These are phyloP conservation scores for Apiospora rasikravindrae DNA, from an alignment of 2,329 filamentous ascomycete genomes.

Conservation along the genomic window DNA sequence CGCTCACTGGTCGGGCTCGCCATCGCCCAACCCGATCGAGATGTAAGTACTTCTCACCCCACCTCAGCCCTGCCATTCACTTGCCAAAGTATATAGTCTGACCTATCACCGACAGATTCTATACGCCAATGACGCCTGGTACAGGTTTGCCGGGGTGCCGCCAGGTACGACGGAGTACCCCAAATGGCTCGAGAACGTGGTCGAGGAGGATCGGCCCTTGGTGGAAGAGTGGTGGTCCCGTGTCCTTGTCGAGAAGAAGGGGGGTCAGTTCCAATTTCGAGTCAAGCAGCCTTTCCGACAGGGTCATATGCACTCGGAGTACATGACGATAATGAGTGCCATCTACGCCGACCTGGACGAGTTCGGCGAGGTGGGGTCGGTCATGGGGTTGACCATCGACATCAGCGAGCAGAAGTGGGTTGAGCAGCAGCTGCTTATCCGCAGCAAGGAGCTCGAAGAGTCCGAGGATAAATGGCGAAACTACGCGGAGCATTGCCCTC, in stretches of 20 bases:
- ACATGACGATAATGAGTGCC: conserved; percentile 33
- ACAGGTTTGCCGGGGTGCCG: conserved; percentile 30
- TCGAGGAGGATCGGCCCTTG: conserved; percentile 30
- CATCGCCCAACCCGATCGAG: conserved; percentile 29
- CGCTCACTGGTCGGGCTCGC: conserved; percentile 35
- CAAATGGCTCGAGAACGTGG: conserved; percentile 30
- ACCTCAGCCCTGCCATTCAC: not conserved
- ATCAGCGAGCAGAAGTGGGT: conserved; percentile 37
- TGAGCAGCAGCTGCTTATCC: conserved; percentile 33
- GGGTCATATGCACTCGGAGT: conserved; percentile 32
- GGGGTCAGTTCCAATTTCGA: conserved; percentile 34
- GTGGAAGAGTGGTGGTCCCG: conserved; percentile 31
- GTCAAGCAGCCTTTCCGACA: conserved; percentile 32
- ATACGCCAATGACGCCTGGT: conserved; percentile 37
- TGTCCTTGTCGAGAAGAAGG: conserved; percentile 30
- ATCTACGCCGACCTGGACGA: conserved; percentile 35
- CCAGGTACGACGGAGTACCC: conserved; percentile 26
- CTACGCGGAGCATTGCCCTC: conserved; percentile 35
- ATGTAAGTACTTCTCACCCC: conserved; percentile 21
- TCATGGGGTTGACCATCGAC: conserved; percentile 36
- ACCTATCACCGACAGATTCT: conserved; percentile 27
- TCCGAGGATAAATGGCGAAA: conserved; percentile 34
- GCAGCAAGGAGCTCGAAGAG: conserved; percentile 32
- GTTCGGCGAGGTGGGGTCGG: conserved; percentile 30
- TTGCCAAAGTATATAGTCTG: not conserved